Evolutionary conservation across 208 protist species (phyloP), one percentile per base, ranked within the genome.

Genomic region (Borovskyia barvae): DNA sequence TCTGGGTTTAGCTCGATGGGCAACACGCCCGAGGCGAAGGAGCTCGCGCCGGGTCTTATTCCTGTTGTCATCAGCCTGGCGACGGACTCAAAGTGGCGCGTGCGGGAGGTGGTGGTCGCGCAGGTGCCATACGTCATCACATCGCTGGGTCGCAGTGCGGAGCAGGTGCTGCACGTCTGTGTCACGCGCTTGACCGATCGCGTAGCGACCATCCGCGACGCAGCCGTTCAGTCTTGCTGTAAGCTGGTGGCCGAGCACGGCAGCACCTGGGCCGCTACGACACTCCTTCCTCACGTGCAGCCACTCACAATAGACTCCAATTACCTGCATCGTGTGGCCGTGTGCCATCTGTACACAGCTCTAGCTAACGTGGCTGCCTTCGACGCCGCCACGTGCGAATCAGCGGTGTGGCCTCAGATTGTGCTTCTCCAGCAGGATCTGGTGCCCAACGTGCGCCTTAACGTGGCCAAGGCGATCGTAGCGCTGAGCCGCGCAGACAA

Each of bases 1-100:
- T 92, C 85, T 8, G 77, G 85, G 12, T 95, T 95, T 71, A 90
- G 79, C 50, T 76, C 77, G 24, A 92, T 95, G 80, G 85, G 84
- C 52, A 92, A 88, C 60, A 92, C 89, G 1, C 47, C 72, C 2
- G 84, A 89, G 68, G 88, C 88, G 41, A 82, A 80, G 48, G 85
- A 92, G 65, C 50, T 95, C n/a, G 89, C 89, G 32, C 85, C 89
- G 20, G 80, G 77, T 50, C 75, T 95, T 9, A 74, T 95, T 19
- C 89, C 89, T 15, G 89, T 91, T 20, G 80, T 95, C 26, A 73
- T 93, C 25, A 66, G 67, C 36, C 82, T 95, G 50, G 81, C 84
- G 29, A 56, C 66, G 40, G 89, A 95, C 61, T 72, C 81, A n/a
- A 90, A 92, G 63, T 95, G 89, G 89, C 80, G 89, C 1, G 73